Evolutionary conservation across 192 early-diverging fungal species (phyloP).

Genomic region (Nowakowskiella sp.): DNA sequence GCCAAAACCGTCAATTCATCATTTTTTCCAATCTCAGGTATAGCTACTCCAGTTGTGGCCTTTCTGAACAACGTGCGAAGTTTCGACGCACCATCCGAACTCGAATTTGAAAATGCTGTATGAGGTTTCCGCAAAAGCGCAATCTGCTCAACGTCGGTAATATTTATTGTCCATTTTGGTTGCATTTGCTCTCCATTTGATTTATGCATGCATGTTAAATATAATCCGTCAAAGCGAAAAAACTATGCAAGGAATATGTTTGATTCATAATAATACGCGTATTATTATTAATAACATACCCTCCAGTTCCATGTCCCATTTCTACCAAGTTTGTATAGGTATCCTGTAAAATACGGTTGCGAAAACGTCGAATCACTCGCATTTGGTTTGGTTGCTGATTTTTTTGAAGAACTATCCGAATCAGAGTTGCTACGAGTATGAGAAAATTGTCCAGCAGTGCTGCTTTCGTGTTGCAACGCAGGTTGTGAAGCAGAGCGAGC

Average conservation of each 20-base stretch:
- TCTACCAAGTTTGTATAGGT: neutral
- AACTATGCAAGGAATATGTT: neutral
- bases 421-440: too few species aligned
- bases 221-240: neutral
- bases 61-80: neutral
- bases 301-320: neutral
- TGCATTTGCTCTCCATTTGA: neutral
- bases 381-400: too few species aligned
- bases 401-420: too few species aligned
- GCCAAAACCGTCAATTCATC: neutral
- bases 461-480: too few species aligned
- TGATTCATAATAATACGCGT: neutral
- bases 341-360: slow-evolving; percentile 1
- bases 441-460: too few species aligned
- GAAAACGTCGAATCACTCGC: too few species aligned
- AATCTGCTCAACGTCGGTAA: neutral
- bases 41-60: neutral
- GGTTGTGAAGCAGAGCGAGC: too few species aligned
- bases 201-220: neutral
- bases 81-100: neutral
- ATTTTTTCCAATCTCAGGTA: neutral
- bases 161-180: neutral
- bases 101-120: neutral
- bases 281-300: neutral
- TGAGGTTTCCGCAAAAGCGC: neutral